Base-by-base conservation (phyloP, 257 asterid species). In the Solanum paucissectum region DNA sequence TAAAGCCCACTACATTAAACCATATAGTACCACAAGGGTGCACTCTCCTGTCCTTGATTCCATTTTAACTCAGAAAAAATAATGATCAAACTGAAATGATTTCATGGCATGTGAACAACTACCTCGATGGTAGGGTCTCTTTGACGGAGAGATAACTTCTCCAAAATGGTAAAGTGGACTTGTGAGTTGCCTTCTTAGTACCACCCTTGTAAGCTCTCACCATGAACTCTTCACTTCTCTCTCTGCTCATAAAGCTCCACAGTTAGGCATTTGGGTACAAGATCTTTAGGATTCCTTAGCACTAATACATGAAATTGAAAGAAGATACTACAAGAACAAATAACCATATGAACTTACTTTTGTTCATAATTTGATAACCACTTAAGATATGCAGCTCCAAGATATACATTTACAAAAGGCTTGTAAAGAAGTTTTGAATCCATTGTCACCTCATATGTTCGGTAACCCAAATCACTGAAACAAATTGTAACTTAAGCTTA, bases 191-290 rank as follows among this genome's bases (percentile, higher is more conserved):
- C 90, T 95, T 97, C 90, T 95, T 96, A 16, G 90, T 88, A 84
- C 99, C 98, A 77, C 98, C 98, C 90, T 91, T 95, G 88, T 95
- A 97, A 88, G 99, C 99, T 93, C 99, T 91, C 87, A 96, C 92
- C 96, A 92, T 97, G 92, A 93, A 97, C 86, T 97, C 99, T 87
- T 97, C 99, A 84, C 94, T 95, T 91, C 98, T 93, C 91, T 97
- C 99, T 89, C 99, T 97, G 94, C 76, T 82, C 52, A 73, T 27
- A 86, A 37, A 79, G 74, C 38, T 46, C 69, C 87, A 46, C 16
- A 55, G 71, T 74, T 29, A 83, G 55, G 83, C 83, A 86, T 72
- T 42, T n/a, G 34, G 5, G 7, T 13, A 42, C 20, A 38, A 32
- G 21, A 58, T 40, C 21, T 32, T 64, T 64, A 21, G 77, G 64